These are phyloP conservation scores for Colletotrichum karsti DNA, from an alignment of 2,329 filamentous ascomycete species.

Conservation along the genomic window DNA sequence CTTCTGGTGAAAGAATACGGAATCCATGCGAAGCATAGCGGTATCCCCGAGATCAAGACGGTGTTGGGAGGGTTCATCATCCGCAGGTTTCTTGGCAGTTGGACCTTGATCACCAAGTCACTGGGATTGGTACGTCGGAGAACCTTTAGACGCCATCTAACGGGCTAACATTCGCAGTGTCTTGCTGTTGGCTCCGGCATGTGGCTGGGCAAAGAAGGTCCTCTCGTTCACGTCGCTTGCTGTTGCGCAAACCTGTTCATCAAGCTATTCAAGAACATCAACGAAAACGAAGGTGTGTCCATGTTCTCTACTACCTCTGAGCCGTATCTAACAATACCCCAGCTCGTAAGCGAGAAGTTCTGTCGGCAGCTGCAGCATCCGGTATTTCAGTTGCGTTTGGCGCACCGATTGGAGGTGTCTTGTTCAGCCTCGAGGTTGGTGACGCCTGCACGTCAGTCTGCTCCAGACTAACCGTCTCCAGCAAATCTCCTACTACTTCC, in stretches of 20 bases:
- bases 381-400: constrained; percentile 96
- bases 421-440: constrained; percentile 89
- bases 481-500: constrained; percentile 97
- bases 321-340: neutral
- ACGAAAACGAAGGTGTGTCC: constrained; percentile 80
- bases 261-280: constrained; percentile 84
- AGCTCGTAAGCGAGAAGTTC: constrained; percentile 92
- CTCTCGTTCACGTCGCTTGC: constrained; percentile 94
- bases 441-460: neutral
- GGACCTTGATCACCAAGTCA: constrained; percentile 91
- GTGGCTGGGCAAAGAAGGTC: constrained; percentile 97
- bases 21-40: constrained; percentile 89
- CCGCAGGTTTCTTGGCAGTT: constrained; percentile 82
- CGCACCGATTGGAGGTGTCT: constrained; percentile 90
- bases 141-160: neutral
- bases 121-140: constrained; percentile 75
- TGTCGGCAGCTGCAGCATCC: constrained; percentile 91
- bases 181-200: constrained; percentile 92
- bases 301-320: neutral
- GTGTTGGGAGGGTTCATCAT: constrained; percentile 95
- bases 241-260: constrained; percentile 95
- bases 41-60: constrained; percentile 98
- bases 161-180: constrained; percentile 63
- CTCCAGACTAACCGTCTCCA: constrained; percentile 40
- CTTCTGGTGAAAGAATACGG: constrained; percentile 86